Percentiles rank a stretch among this genome's conserved stretches.
Evolutionary conservation across 177 flowering plant genomes (phyloP).

Genomic region (Vitis hybrid): DNA sequence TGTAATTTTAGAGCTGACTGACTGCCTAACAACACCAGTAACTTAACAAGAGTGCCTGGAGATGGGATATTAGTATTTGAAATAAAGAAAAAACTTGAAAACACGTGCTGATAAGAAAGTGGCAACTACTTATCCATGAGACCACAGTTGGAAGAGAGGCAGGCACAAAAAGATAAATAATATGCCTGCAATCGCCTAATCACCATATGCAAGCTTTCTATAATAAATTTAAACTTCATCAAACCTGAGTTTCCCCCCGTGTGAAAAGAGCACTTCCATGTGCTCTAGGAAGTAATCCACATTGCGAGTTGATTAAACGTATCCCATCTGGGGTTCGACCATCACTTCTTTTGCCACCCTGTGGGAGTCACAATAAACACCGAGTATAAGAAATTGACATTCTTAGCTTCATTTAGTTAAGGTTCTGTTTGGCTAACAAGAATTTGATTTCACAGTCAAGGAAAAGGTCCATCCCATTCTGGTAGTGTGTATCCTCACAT

Average conservation of each 20-base stretch:
- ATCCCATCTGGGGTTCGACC: slow-evolving; percentile 72
- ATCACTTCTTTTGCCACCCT: slow-evolving; percentile 98
- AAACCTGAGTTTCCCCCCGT: slow-evolving; percentile 98
- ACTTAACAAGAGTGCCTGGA: too few species aligned
- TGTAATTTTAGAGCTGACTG: too few species aligned
- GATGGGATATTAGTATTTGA: too few species aligned
- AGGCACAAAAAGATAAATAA: too few species aligned
- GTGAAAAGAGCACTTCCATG: slow-evolving; percentile 99
- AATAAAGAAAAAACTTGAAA: too few species aligned
- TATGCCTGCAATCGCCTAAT: too few species aligned
- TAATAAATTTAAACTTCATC: slow-evolving; percentile 2
- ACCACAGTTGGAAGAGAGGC: too few species aligned
- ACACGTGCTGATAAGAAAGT: too few species aligned
- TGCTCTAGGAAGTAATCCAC: slow-evolving; percentile 96
- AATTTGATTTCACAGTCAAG: background rate
- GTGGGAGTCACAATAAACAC: background rate
- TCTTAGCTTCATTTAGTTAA: background rate
- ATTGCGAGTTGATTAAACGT: slow-evolving; percentile 67
- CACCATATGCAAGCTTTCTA: background rate
- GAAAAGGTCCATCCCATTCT: too few species aligned
- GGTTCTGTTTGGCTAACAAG: background rate
- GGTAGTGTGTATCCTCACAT: too few species aligned
- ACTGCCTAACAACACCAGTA: too few species aligned
- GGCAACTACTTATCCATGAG: too few species aligned
- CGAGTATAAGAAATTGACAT: background rate